Evolutionary conservation across 306 rosid species (phyloP).

Genomic region (Begonia fuchsioides): DNA sequence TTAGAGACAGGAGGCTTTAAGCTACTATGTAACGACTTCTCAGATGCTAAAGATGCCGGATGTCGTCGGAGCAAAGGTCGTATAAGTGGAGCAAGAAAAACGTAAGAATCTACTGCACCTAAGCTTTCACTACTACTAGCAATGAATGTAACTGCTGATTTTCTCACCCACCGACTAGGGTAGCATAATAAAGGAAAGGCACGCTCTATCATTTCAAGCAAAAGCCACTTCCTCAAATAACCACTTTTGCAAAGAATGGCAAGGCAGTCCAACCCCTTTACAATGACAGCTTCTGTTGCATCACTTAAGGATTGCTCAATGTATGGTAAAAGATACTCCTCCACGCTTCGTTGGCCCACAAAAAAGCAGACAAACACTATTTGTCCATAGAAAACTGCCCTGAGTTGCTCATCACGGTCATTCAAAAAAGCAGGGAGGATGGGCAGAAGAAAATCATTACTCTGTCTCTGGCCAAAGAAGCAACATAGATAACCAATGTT

Average conservation of each 20-base stretch:
- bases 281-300: constrained; percentile 65
- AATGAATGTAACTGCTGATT: constrained; percentile 78
- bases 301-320: constrained; percentile 94
- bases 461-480: constrained; percentile 94
- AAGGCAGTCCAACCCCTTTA: constrained; percentile 78
- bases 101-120: constrained; percentile 91
- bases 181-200: constrained; percentile 83
- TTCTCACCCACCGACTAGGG: constrained; percentile 86
- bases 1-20: constrained; percentile 82
- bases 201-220: constrained; percentile 86
- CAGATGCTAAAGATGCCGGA: constrained; percentile 85
- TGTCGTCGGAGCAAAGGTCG: constrained; percentile 77
- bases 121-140: constrained; percentile 82
- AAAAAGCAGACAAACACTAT: constrained; percentile 92
- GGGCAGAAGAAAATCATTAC: constrained; percentile 88
- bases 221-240: constrained; percentile 72
- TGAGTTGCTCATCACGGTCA: constrained; percentile 84
- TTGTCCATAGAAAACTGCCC: constrained; percentile 82
- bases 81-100: constrained; percentile 84
- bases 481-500: constrained; percentile 80
- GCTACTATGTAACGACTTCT: constrained; percentile 56
- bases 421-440: constrained; percentile 92
- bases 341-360: constrained; percentile 97
- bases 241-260: constrained; percentile 65
- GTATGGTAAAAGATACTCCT: constrained; percentile 94